Evolutionary conservation across 2,329 filamentous ascomycete species (phyloP), one percentile per base, ranked within the genome.

Genomic region (Arthrobotrys sphaeroides): DNA sequence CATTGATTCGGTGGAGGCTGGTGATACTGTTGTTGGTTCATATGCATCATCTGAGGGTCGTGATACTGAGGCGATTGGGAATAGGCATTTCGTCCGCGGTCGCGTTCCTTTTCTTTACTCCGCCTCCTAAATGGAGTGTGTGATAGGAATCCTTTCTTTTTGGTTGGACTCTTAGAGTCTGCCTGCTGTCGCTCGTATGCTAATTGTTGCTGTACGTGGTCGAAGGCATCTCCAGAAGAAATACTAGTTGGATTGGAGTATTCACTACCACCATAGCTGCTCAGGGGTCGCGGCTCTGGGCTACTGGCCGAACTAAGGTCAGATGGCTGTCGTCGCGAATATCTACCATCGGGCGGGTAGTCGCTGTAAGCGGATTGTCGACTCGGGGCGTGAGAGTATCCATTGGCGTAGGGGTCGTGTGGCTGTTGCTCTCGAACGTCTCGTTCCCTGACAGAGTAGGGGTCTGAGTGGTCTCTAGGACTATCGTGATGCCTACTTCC

Each of bases 91-190:
- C 40, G 57, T 26, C 79, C 73, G 28, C 79, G 73, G 59, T 73
- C 65, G 22, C 51, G 24, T 33, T 53, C 59, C 78, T 73, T 53
- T 47, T 92, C 92, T 64, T 90, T 89, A 77, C 88, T 88, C 80
- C 90, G 93, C 81, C 94, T 97, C 87, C 96, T 97, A 84, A 99
- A 99, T 0, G 94, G 94, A 78, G 91, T 94, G 81, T 94, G 91
- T 79, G 93, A 92, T 84, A 99, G 96, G 83, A 98, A 97, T 0
- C 92, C 91, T 74, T 92, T 96, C 82, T 88, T 89, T 84, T 87
- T 88, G 88, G 83, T 90, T 89, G 62, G 87, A 85, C 13, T 70
- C 83, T 96, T 97, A 4, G 51, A 55, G 0, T 87, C 85, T 0
- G 93, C 92, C 3, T 93, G 95, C 3, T 87, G 85, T 79, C 90